Base-by-base conservation (phyloP, 257 asterid genomes). In the Solanum pinnatisectum region DNA sequence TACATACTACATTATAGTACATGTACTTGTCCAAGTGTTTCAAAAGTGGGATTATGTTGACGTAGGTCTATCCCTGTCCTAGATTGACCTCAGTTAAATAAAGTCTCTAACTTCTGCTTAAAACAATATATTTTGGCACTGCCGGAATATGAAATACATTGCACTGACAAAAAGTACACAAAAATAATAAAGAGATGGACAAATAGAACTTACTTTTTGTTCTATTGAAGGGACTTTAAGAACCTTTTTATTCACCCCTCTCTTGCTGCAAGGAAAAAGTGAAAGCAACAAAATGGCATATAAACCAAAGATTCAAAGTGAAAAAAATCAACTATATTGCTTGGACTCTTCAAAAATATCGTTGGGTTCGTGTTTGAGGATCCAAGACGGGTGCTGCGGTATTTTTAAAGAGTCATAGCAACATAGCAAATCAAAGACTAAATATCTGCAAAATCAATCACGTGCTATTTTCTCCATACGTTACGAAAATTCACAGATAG, bases 221-320 rank as follows among this genome's bases (percentile, higher is more conserved):
- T 95, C 98, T 88, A 94, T 91, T 36, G 98, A 91, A 89, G 98
- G 96, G 88, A 95, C 98, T 89, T 95, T 95, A 59, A 95, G 96
- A 88, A 95, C 98, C 87, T 95, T 95, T 93, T 93, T 95, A 91
- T 95, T 95, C 85, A 95, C 98, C 92, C 88, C 98, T 90, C 98
- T 93, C 95, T 94, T 94, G 73, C 98, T 95, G 96, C 96, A 95
- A 87, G 84, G 87, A 79, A 85, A 88, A 60, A 88, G 60, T 90
- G 85, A 72, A 87, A 82, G 70, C 85, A 82, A 82, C 70, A 82
- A 82, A 82, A 46, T 82, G 70, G n/a, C 68, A 27, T 83, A 87
- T 87, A 13, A 40, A 9, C 27, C 44, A 10, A 39, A 86, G 70
- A 73, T 32, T 25, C 86, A 20, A 88, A 87, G 33, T 72, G 76